Conservation (phyloP, 202 grass and related monocot species). For the Digitaria exilis region DNA sequence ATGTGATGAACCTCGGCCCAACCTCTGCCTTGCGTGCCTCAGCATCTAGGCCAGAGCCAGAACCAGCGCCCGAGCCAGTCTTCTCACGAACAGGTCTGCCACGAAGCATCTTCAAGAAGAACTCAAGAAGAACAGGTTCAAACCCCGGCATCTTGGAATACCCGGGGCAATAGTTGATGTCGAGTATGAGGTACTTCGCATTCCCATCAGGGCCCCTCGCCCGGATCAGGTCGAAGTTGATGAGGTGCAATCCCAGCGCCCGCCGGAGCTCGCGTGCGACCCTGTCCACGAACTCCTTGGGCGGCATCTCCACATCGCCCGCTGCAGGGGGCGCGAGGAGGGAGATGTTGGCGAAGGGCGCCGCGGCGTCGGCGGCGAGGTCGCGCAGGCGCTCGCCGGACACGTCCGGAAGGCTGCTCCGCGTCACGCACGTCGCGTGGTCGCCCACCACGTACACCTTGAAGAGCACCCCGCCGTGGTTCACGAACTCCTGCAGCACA, state of each 20-base stretch:
- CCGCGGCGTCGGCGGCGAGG: slow-evolving; percentile 25
- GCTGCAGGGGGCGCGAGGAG: slow-evolving; percentile 12
- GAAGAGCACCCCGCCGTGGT: slow-evolving; percentile 87
- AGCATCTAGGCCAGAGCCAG: not conserved
- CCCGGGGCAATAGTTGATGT: slow-evolving; percentile 91
- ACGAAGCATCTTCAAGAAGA: slow-evolving; percentile 59
- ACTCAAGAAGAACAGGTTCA: slow-evolving; percentile 62
- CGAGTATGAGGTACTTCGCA: slow-evolving; percentile 64
- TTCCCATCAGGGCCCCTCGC: slow-evolving; percentile 21
- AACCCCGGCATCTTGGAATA: slow-evolving; percentile 89
- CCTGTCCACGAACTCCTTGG: slow-evolving; percentile 48
- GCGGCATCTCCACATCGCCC: slow-evolving; percentile 20
- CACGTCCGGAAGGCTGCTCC: slow-evolving; percentile 77
- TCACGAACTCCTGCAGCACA: slow-evolving; percentile 82
- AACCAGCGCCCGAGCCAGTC: not conserved
- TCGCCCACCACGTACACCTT: slow-evolving; percentile 76
- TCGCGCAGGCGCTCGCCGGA: slow-evolving; percentile 43
- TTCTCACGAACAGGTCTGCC: not conserved
- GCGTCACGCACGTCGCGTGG: slow-evolving; percentile 66
- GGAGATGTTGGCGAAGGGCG: slow-evolving; percentile 75
- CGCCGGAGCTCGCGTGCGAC: slow-evolving; percentile 65
- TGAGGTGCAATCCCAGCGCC: slow-evolving; percentile 61
- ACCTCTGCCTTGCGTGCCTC: not conserved
- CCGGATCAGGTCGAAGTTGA: slow-evolving; percentile 90
- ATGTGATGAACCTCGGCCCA: not conserved